Evolutionary conservation across 495 filamentous ascomycete species (phyloP).

Genomic region (Daldinia loculata): DNA sequence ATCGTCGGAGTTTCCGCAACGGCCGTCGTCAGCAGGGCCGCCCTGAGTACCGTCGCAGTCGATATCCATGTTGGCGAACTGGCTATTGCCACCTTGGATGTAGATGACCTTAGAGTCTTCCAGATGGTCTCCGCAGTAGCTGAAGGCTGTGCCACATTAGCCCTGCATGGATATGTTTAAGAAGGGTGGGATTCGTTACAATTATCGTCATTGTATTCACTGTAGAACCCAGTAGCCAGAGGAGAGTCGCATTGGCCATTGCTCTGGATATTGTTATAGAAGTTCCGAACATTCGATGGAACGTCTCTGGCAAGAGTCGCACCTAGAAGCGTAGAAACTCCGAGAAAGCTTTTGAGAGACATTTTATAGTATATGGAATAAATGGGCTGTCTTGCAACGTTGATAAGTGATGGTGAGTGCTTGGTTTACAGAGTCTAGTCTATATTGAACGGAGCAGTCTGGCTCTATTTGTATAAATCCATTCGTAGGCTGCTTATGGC

Average conservation of each 20-base stretch:
- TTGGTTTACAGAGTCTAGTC: neutral
- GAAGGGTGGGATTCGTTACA: conserved; percentile 32
- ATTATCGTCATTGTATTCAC: conserved; percentile 44
- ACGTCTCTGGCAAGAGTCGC: conserved; percentile 42
- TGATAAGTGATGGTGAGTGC: neutral
- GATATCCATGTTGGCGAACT: conserved; percentile 67
- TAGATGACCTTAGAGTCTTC: conserved; percentile 49
- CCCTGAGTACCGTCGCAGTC: conserved; percentile 71
- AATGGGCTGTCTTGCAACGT: neutral
- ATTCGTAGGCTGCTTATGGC: conserved; percentile 3
- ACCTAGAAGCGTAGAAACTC: conserved; percentile 34
- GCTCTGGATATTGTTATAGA: conserved; percentile 50
- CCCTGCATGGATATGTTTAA: neutral
- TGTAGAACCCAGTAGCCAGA: conserved; percentile 51
- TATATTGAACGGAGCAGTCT: neutral
- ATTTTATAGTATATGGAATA: conserved; percentile 16
- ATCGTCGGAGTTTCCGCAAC: conserved; percentile 59
- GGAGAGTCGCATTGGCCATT: conserved; percentile 48
- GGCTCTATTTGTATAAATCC: conserved; percentile 28
- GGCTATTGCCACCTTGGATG: conserved; percentile 45
- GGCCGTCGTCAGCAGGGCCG: conserved; percentile 55
- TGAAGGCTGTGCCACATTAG: conserved; percentile 39
- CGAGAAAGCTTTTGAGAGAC: conserved; percentile 32
- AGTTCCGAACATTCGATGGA: conserved; percentile 46
- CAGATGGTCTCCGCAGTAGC: conserved; percentile 54